phyloP scores from a whole-genome alignment of 768 basidiomycete species.

The Lenzites betulinus region DNA sequence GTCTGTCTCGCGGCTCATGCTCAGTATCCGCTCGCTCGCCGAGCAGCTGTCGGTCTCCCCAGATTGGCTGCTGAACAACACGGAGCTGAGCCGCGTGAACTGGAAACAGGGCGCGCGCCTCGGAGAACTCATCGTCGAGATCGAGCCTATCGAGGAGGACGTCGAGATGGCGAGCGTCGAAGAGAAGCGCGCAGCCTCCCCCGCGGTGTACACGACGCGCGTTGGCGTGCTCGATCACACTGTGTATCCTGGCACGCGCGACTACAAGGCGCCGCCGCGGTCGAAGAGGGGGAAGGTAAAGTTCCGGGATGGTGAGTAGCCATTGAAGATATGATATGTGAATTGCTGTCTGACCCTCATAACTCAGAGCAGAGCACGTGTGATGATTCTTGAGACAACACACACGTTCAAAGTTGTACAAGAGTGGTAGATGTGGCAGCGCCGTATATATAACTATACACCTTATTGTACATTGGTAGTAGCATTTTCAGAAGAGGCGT shows the following conservation, averaged over 20 bases:
- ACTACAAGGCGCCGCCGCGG: conserved; percentile 14
- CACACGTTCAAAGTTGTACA: no score
- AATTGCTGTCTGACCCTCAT: neutral
- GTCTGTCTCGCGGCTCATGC: conserved; percentile 41
- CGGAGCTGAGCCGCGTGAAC: conserved; percentile 46
- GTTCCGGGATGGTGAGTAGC: neutral
- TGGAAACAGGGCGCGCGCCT: conserved; percentile 18
- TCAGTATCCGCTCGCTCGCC: conserved; percentile 46
- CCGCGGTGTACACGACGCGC: conserved; percentile 13
- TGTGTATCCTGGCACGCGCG: conserved; percentile 14
- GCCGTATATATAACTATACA: neutral
- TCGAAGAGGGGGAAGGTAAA: conserved; percentile 7
- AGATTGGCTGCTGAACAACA: conserved; percentile 46
- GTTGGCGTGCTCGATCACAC: conserved; percentile 19
- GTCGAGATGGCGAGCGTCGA: conserved; percentile 11
- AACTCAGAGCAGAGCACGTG: neutral
- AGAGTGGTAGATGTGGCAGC: neutral
- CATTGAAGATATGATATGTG: neutral
- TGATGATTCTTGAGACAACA: neutral
- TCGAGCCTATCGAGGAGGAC: conserved; percentile 18
- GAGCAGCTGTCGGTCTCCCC: conserved; percentile 42
- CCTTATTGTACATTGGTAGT: neutral
- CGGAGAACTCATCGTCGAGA: conserved; percentile 26
- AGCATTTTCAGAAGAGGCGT: no score
- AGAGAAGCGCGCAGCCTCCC: conserved; percentile 1